These are phyloP conservation scores for Tolypocladium capitatum DNA, from an alignment of 2,329 filamentous ascomycete genomes.

Conservation along the genomic window DNA sequence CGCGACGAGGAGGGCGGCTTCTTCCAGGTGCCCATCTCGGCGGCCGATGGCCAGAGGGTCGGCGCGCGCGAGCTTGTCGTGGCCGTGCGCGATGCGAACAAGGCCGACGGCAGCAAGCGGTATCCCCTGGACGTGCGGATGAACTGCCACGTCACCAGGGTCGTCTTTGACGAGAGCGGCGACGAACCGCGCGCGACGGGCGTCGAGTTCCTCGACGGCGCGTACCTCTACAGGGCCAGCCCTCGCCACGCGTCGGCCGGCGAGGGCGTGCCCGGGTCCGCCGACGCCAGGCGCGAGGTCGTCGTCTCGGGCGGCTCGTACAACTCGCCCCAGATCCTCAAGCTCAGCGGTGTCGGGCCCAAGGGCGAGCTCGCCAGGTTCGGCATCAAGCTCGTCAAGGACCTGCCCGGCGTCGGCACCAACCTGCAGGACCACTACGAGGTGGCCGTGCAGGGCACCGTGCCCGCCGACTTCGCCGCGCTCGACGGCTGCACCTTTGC, in stretches of 20 bases:
- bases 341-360: conserved; percentile 31
- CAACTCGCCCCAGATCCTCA: conserved; percentile 32
- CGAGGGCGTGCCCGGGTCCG: conserved; percentile 9
- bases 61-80: conserved; percentile 36
- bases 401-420: conserved; percentile 49
- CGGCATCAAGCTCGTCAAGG: conserved; percentile 36
- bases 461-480: conserved; percentile 3
- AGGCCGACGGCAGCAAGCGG: conserved; percentile 3
- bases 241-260: conserved; percentile 19
- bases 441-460: conserved; percentile 9
- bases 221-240: conserved; percentile 28
- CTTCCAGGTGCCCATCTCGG: conserved; percentile 30
- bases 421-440: conserved; percentile 27
- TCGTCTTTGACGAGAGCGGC: conserved; percentile 17
- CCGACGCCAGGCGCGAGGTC: conserved; percentile 27
- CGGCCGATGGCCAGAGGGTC: conserved; percentile 25
- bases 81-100: conserved; percentile 13
- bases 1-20: conserved; percentile 34
- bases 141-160: conserved; percentile 20
- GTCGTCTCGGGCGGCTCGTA: conserved; percentile 34
- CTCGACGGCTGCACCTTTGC: conserved; percentile 14
- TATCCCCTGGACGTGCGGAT: conserved; percentile 9
- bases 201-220: conserved; percentile 27
- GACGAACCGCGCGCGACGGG: conserved; percentile 23
- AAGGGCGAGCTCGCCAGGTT: conserved; percentile 23